Conservation (phyloP, 1,284 basidiomycete species). For the Apiotrichum akiyoshidainum region DNA sequence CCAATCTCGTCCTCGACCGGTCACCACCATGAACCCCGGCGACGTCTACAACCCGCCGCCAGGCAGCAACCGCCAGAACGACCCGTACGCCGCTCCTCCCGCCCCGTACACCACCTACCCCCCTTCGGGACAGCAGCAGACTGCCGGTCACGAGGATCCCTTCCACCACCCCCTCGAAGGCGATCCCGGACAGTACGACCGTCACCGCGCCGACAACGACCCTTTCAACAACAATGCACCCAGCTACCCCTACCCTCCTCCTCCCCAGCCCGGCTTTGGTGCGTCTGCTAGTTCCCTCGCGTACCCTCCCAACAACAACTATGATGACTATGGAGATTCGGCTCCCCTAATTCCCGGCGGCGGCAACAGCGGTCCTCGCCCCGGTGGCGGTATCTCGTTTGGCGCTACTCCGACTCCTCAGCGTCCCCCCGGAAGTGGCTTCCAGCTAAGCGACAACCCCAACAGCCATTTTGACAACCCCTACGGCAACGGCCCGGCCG, state of each 20-base stretch:
- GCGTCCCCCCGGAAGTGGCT: neutral
- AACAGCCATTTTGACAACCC: conserved; percentile 17
- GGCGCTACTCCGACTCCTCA: neutral
- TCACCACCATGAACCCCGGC: conserved; percentile 13
- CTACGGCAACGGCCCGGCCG: conserved; percentile 8
- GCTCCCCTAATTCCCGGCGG: conserved; percentile 39
- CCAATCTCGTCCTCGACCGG: neutral
- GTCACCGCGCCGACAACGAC: neutral
- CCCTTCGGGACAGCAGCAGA: neutral
- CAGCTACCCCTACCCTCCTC: neutral
- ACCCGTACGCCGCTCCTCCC: conserved; percentile 9
- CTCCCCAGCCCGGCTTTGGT: too few species aligned
- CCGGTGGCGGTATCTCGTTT: conserved; percentile 24
- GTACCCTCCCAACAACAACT: neutral
- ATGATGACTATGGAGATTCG: conserved; percentile 38
- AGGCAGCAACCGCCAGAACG: conserved; percentile 1
- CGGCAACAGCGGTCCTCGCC: conserved; percentile 25
- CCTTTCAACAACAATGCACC: conserved; percentile 6
- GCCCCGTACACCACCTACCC: conserved; percentile 5
- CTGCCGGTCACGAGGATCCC: conserved; percentile 5
- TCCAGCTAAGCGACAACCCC: neutral
- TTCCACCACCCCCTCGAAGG: conserved; percentile 13
- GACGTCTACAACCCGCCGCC: conserved; percentile 15
- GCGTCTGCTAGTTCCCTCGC: neutral
- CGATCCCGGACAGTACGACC: neutral